Evolutionary conservation across 2,329 filamentous ascomycete genomes (phyloP).

Genomic region (Thelonectria discophora): DNA sequence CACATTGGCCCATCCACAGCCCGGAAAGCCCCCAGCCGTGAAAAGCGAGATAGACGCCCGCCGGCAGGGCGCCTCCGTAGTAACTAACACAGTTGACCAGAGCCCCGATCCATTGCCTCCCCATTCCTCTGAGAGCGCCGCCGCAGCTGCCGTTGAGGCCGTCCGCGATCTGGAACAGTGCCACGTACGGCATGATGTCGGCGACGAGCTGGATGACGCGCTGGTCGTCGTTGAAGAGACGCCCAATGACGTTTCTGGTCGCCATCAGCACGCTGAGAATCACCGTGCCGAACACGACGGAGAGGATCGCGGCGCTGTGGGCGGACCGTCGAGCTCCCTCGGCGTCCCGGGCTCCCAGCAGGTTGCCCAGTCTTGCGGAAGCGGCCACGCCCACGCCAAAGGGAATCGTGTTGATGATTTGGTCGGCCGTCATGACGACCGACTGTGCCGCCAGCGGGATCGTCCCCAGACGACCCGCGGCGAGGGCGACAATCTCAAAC

Average conservation of each 20-base stretch:
- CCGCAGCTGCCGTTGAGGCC: constrained; percentile 87
- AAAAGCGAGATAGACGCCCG: constrained; percentile 87
- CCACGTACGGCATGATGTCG: constrained; percentile 84
- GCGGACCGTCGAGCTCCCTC: constrained; percentile 75
- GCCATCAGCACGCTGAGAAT: constrained; percentile 76
- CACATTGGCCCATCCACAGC: constrained; percentile 85
- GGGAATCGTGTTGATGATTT: constrained; percentile 84
- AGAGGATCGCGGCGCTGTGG: constrained; percentile 78
- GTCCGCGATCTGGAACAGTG: constrained; percentile 89
- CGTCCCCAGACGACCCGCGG: constrained; percentile 81
- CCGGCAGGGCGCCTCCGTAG: constrained; percentile 81
- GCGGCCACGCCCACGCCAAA: constrained; percentile 88
- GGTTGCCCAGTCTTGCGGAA: constrained; percentile 79
- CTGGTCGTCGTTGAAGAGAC: constrained; percentile 82
- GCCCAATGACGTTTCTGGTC: constrained; percentile 76
- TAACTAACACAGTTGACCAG: constrained; percentile 84
- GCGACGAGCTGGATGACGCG: constrained; percentile 77
- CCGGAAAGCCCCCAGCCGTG: constrained; percentile 84
- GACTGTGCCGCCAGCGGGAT: constrained; percentile 83
- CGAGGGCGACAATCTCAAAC: constrained; percentile 88
- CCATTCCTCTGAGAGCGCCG: constrained; percentile 83
- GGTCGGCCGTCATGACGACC: constrained; percentile 90
- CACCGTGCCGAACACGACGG: constrained; percentile 71
- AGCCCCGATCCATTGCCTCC: constrained; percentile 84
- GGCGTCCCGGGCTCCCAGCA: constrained; percentile 74